A percentile compares a stretch with the other conserved stretches of the same genome.
Evolutionary conservation across 805 yeast genomes (phyloP).

Genomic region (Zygotorulaspora chibaensis): DNA sequence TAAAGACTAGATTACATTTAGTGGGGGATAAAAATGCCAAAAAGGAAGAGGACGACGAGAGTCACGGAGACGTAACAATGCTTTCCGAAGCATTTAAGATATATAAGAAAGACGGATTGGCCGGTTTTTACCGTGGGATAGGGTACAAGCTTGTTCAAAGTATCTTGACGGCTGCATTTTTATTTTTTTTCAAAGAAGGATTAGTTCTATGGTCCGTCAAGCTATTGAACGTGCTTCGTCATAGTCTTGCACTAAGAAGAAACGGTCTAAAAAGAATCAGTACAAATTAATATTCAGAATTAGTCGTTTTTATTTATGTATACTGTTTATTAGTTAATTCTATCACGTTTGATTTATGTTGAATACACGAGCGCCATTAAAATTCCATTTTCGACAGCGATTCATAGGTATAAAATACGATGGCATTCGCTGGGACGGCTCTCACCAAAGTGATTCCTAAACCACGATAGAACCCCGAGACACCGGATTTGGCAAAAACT

Average conservation of each 20-base stretch:
- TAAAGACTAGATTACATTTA: constrained; percentile 85
- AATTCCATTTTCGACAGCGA: constrained; percentile 27
- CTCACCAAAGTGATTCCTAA: constrained; percentile 74
- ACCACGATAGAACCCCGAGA: constrained; percentile 75
- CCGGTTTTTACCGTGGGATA: constrained; percentile 78
- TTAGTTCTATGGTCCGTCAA: constrained; percentile 56
- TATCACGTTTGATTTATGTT: neutral
- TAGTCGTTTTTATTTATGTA: neutral
- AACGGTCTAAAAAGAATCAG: neutral
- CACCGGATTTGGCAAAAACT: constrained; percentile 52
- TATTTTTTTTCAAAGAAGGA: constrained; percentile 88
- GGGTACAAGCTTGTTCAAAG: constrained; percentile 76
- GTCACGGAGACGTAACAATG: constrained; percentile 33
- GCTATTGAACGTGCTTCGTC: constrained; percentile 42
- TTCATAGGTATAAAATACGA: constrained; percentile 79
- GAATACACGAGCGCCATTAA: neutral
- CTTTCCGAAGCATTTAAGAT: constrained; percentile 53
- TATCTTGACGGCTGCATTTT: constrained; percentile 81
- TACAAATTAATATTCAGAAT: neutral
- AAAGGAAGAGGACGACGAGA: constrained; percentile 1
- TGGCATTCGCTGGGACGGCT: constrained; percentile 87
- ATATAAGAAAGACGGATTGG: constrained; percentile 63
- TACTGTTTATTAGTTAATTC: neutral
- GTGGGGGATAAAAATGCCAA: constrained; percentile 37
- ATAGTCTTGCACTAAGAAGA: neutral